phyloP scores from a whole-genome alignment of 805 yeast species.

The Lachancea fermentati region DNA sequence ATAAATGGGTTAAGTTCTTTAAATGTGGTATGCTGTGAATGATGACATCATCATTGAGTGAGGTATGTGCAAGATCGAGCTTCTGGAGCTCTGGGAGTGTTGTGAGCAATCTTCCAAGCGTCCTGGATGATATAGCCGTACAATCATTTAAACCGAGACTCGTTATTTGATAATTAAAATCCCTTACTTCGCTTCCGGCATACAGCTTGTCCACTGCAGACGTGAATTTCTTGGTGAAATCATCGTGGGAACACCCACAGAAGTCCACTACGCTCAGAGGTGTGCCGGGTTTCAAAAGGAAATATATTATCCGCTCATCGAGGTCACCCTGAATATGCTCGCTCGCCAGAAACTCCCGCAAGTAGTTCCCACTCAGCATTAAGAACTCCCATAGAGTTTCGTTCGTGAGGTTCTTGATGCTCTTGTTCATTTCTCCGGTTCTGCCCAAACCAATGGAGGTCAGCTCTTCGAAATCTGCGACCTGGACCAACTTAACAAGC shows the following conservation, averaged over 20 bases:
- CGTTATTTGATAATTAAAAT: slow-evolving; percentile 29
- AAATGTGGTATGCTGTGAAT: slow-evolving; percentile 45
- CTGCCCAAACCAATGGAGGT: slow-evolving; percentile 88
- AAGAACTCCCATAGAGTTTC: slow-evolving; percentile 63
- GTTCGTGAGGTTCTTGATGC: slow-evolving; percentile 84
- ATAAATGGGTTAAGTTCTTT: slow-evolving; percentile 66
- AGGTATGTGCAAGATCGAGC: slow-evolving; percentile 77
- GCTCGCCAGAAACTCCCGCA: slow-evolving; percentile 73
- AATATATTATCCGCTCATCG: slow-evolving; percentile 40
- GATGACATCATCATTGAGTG: slow-evolving; percentile 60
- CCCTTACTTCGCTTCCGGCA: slow-evolving; percentile 24
- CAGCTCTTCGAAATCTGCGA: slow-evolving; percentile 81
- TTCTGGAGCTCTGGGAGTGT: slow-evolving; percentile 60
- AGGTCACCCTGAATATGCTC: slow-evolving; percentile 84
- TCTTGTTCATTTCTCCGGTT: slow-evolving; percentile 83
- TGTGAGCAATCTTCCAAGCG: slow-evolving; percentile 38
- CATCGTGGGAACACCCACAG: slow-evolving; percentile 75
- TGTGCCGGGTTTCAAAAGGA: slow-evolving; percentile 28
- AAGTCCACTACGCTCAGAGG: slow-evolving; percentile 68
- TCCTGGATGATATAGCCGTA: slow-evolving; percentile 60
- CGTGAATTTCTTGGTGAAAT: slow-evolving; percentile 55
- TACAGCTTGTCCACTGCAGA: slow-evolving; percentile 26
- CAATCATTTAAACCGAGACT: slow-evolving; percentile 81
- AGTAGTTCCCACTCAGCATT: slow-evolving; percentile 50
- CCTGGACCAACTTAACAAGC: slow-evolving; percentile 41